Base-by-base conservation (phyloP, 2,329 filamentous ascomycete genomes). In the Cercospora zeina region DNA sequence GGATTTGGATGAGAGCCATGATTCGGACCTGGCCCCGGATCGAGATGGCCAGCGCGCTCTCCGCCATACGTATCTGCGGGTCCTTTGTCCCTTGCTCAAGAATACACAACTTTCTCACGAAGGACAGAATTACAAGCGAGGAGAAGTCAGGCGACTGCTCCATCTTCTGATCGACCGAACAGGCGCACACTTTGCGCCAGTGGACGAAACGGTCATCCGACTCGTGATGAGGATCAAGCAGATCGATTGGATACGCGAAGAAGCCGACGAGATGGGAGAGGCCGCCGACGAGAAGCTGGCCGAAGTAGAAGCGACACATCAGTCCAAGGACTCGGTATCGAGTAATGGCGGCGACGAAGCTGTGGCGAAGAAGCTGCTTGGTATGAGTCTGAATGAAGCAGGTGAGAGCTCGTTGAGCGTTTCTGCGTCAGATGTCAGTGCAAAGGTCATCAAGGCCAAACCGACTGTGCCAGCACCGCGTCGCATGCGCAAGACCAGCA, bases 51-150 rank as follows among this genome's bases (percentile, higher is more conserved):
- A 75, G 58, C 65, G 68, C 16, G 79, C 85, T 2, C 80, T 99
- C 61, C 86, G 93, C 37, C 95, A 99, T 75, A 99, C 95, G 3
- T 99, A 99, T 74, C 83, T 99, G 5, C 88, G 95, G 33, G 95
- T 99, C 3, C 80, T 99, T 11, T 92, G 96, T 72, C 95, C 95
- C 0, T 82, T 99, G 24, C 82, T 99, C 21, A 89, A 90, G 37
- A 91, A 99, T 74, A 97, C 93, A 1, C 95, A 97, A 75, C 85
- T 99, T 47, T 89, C 86, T 71, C 84, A 90, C 58, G 88, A 93
- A 19, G 74, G 72, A 1, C 91, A 91, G 1, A 87, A 96, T 74
- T 97, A 99, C 81, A 99, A 97, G 75, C 86, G 87, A 31, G 86
- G 93, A 45, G 93, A 97, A 73, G 85, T 99, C 42, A 79, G 89